Percentiles rank a stretch among this genome's conserved stretches.
Evolutionary conservation across 2,329 filamentous ascomycete genomes (phyloP).

Genomic region (Immersiporthe knoxdaviesiana): DNA sequence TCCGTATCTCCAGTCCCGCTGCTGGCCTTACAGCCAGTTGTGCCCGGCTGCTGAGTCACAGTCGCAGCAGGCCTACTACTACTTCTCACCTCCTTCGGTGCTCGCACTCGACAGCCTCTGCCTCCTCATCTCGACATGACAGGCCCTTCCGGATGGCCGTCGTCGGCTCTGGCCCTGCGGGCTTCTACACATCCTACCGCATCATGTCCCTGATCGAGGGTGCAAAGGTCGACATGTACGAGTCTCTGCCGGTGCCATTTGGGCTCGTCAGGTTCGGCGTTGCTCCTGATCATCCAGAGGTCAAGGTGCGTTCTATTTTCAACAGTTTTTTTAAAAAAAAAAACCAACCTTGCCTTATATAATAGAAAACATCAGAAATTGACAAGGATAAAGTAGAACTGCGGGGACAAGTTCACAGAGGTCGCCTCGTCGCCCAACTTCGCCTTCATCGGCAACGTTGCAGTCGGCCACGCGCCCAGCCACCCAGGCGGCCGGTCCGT

Average conservation of each 20-base stretch:
- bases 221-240: slow-evolving; percentile 91
- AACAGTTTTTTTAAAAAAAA: background rate
- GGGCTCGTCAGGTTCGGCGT: slow-evolving; percentile 93
- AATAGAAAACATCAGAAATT: background rate
- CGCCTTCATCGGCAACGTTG: slow-evolving; percentile 88
- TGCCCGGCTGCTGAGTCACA: background rate
- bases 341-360: too few species aligned
- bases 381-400: slow-evolving; percentile 65
- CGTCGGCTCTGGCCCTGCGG: slow-evolving; percentile 90
- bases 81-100: slow-evolving; percentile 9
- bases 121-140: slow-evolving; percentile 36
- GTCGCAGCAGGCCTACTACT: background rate
- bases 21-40: slow-evolving; percentile 11
- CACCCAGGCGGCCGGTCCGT: slow-evolving; percentile 55
- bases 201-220: slow-evolving; percentile 75
- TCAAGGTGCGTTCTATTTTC: slow-evolving; percentile 70
- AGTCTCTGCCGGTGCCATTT: slow-evolving; percentile 88
- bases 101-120: slow-evolving; percentile 27
- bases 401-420: slow-evolving; percentile 89
- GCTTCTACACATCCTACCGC: slow-evolving; percentile 91
- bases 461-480: slow-evolving; percentile 62
- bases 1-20: slow-evolving; percentile 14
- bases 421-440: slow-evolving; percentile 82
- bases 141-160: slow-evolving; percentile 78
- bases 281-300: slow-evolving; percentile 97